These are phyloP conservation scores for Phaseolus coccineus DNA, from an alignment of 331 rosid genomes.

Conservation along the genomic window DNA sequence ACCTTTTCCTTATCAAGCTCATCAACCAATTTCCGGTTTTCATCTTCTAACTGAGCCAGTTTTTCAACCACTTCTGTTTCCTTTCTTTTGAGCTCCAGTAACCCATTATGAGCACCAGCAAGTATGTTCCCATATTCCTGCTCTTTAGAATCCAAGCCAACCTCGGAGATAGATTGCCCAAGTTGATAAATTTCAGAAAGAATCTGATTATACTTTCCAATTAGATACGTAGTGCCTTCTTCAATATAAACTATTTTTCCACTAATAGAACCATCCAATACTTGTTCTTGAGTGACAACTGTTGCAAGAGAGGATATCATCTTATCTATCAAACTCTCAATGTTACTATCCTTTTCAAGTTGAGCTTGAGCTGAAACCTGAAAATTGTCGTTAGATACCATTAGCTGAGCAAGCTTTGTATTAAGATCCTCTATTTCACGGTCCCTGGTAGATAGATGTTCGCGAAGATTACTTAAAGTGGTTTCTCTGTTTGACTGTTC, in stretches of 20 bases:
- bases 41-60: conserved; percentile 65
- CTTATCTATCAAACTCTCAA: conserved; percentile 60
- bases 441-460: conserved; percentile 60
- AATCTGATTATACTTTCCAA: conserved; percentile 63
- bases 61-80: conserved; percentile 63
- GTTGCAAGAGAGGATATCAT: conserved; percentile 63
- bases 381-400: conserved; percentile 49
- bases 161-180: conserved; percentile 59
- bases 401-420: conserved; percentile 59
- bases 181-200: conserved; percentile 73
- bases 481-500: conserved; percentile 54
- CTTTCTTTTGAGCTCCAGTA: conserved; percentile 71
- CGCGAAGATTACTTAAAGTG: conserved; percentile 53
- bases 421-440: conserved; percentile 75
- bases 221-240: conserved; percentile 60
- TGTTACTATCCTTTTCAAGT: conserved; percentile 53
- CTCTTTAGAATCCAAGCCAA: conserved; percentile 50
- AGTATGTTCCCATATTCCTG: conserved; percentile 59
- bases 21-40: conserved; percentile 65
- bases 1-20: conserved; percentile 67
- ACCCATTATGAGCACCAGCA: conserved; percentile 62
- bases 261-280: conserved; percentile 55
- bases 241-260: conserved; percentile 66
- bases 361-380: conserved; percentile 50
- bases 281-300: conserved; percentile 59